Evolutionary conservation across 257 asterid species (phyloP).

Genomic region (Jaltomata sinuosa): DNA sequence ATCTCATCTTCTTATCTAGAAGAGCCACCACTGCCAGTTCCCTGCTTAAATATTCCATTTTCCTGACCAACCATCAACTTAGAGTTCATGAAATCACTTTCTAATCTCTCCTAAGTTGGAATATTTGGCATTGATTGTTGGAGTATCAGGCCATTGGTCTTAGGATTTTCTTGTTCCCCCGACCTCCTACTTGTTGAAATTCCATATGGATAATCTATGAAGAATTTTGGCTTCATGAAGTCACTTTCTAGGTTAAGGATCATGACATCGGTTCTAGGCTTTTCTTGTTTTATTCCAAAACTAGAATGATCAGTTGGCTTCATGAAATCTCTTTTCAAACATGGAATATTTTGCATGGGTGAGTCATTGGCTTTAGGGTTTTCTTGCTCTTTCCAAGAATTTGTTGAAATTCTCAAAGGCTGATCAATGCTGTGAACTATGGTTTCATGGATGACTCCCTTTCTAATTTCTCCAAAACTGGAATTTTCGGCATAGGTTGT

Average conservation of each 20-base stretch:
- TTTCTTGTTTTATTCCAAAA: background rate
- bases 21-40: background rate
- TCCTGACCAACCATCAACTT: background rate
- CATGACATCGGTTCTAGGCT: background rate
- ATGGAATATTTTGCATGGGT: background rate
- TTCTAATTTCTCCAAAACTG: background rate
- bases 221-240: background rate
- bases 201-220: background rate
- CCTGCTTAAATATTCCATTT: background rate
- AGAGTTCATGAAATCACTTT: background rate
- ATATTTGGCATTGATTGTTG: background rate
- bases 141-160: background rate
- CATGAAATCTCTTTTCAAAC: background rate
- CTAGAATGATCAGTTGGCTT: background rate
- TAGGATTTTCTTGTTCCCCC: background rate
- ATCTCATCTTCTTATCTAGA: no score
- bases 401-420: background rate
- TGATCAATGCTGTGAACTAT: background rate
- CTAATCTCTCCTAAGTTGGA: background rate
- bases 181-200: background rate
- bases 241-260: background rate
- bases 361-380: background rate
- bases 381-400: background rate
- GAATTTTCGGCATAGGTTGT: background rate
- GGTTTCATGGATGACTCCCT: background rate